Base-by-base conservation (phyloP, 2,329 filamentous ascomycete species). In the Juglanconis oblonga region DNA sequence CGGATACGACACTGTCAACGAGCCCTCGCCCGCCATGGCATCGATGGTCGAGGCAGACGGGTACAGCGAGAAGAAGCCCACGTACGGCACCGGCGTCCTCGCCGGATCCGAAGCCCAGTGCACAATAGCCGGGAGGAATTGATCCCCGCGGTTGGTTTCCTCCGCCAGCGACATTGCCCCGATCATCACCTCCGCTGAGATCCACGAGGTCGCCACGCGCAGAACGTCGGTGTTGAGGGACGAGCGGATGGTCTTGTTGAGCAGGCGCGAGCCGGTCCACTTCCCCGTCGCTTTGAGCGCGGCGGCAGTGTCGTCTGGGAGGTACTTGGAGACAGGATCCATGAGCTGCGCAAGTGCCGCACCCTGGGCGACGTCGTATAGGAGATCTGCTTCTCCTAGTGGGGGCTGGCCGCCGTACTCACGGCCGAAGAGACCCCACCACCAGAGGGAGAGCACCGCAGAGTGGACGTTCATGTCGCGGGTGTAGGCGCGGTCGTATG, bases 91-190 rank as follows among this genome's bases (percentile, higher is more conserved):
- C 0, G 77, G 73, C 32, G 65, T 73, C 52, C 77, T 76, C 0
- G 55, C 52, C 11, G 72, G 69, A 54, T 79, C 76, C 1, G 72
- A 69, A 9, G 76, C 76, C 77, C 77, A 80, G 63, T 79, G 77
- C 1, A 77, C 76, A 38, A 79, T 77, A 3, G 76, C 76, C 2
- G 77, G 78, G 0, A 78, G 75, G 58, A 75, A 78, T 65, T 78
- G 75, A 35, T 74, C 63, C 1, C 74, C 73, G 5, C 76, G 68
- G 64, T 73, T 74, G 24, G 64, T 65, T 1, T 68, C 69, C 65
- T 79, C 76, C 5, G 67, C 68, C 1, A 78, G 67, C 17, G 70
- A 61, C 64, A 76, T 62, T 0, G 67, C 76, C 1, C 77, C 77
- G 17, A 78, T 74, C 76, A 79, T 79, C 47, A 79, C 64, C 8